Evolutionary conservation across 768 basidiomycete species (phyloP), one percentile per base, ranked within the genome.

Genomic region (Galerina sulciceps): DNA sequence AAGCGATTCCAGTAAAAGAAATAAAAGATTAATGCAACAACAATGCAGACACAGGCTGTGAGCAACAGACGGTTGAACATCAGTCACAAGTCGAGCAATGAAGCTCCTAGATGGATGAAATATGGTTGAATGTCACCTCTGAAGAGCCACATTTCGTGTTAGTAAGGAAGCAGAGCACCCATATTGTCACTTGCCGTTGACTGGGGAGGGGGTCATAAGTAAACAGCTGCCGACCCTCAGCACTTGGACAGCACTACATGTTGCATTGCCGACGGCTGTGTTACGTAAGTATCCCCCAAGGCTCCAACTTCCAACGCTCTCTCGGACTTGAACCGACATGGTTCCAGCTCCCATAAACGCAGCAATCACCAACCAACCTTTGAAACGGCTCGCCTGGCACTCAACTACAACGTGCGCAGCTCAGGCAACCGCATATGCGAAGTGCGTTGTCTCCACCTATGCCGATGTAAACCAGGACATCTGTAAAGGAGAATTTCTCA

Each of bases 1-100:
- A 96, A 76, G 40, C 94, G 85, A 74, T 94, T 96, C 86, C 91
- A 93, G 76, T 91, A 97, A 82, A 97, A 96, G 62, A 93, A 81
- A 74, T 93, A 92, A 60, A 93, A 76, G 55, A 91, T 73, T 6
- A 88, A 75, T 14, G 80, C 81, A 36, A 79, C 60, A n/a, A 79
- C 72, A 48, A 83, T 83, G 67, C 81, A 82, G 51, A 89, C 71
- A 71, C 86, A 89, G 50, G 85, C 78, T 59, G 88, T 77, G 61
- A 93, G 78, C 22, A 94, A 81, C 51, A 85, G 76, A 42, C 71
- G 71, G 73, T 81, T 79, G 50, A 91, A 75, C 85, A 90, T 89
- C 17, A 22, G 14, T 37, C 6, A 36, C 15, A 26, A 36, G 50
- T 44, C 26, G 18, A 55, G 48, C 8, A 34, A 42, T 10, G n/a